These are phyloP conservation scores for Monosporascus ibericus DNA, from an alignment of 2,329 filamentous ascomycete genomes.

Conservation along the genomic window DNA sequence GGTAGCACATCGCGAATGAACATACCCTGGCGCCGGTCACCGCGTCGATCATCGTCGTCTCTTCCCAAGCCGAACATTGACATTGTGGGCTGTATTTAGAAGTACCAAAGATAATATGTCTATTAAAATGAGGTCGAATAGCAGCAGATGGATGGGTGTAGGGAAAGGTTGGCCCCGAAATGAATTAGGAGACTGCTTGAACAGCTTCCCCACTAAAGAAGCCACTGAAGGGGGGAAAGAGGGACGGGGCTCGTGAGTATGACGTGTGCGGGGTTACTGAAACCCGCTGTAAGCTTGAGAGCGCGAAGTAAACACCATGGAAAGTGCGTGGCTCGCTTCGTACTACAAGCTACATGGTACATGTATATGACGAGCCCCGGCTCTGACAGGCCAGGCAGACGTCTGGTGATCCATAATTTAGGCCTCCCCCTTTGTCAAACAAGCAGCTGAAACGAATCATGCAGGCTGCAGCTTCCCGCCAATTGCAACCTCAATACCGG, in stretches of 20 bases:
- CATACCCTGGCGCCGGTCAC: constrained; percentile 15
- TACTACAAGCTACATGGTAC: not conserved
- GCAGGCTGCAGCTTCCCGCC: not conserved
- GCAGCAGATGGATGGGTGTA: too few species aligned
- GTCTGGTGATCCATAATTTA: too few species aligned
- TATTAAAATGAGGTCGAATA: too few species aligned
- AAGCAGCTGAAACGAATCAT: not conserved
- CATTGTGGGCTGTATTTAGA: too few species aligned
- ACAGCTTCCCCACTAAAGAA: too few species aligned
- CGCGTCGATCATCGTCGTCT: constrained; percentile 7
- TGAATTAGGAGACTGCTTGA: too few species aligned
- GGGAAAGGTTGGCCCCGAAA: too few species aligned
- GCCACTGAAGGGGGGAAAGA: too few species aligned
- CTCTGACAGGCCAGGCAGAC: too few species aligned
- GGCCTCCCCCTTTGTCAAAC: too few species aligned
- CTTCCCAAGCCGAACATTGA: constrained; percentile 14
- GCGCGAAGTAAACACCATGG: too few species aligned
- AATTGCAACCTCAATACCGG: not conserved
- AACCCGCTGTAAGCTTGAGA: not conserved
- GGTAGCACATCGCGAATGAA: constrained; percentile 7
- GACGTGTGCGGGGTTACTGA: not conserved
- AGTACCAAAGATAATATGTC: too few species aligned
- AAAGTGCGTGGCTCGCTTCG: not conserved
- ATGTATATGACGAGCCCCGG: not conserved
- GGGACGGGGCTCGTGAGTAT: not conserved